Conservation (phyloP, 768 basidiomycete species). For the Boletales sp. region DNA sequence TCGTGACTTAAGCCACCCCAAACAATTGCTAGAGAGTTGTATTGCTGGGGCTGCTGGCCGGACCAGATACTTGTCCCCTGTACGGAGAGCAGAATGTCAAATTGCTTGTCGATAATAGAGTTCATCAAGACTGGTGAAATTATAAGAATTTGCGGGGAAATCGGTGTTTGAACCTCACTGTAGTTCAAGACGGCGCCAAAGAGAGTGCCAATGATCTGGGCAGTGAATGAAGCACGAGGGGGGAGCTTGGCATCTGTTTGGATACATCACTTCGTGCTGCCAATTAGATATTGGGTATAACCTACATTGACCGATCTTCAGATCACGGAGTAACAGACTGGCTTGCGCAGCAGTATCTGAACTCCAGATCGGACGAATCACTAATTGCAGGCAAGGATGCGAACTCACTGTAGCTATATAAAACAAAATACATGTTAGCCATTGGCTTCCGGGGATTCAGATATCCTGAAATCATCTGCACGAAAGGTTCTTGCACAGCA, state of each 20-base stretch:
- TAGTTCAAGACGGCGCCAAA: constrained; percentile 49
- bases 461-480: constrained; percentile 37
- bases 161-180: constrained; percentile 21
- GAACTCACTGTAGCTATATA: constrained; percentile 45
- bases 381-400: constrained; percentile 21
- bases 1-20: constrained; percentile 38
- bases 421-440: constrained; percentile 42
- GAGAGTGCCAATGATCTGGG: constrained; percentile 54
- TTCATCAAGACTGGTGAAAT: constrained; percentile 53
- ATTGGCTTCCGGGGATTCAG: constrained; percentile 36
- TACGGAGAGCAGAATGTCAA: constrained; percentile 47
- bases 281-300: background rate
- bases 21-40: constrained; percentile 33
- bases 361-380: constrained; percentile 34
- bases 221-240: constrained; percentile 59
- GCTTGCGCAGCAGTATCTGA: constrained; percentile 51
- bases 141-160: background rate
- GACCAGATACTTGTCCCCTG: constrained; percentile 46
- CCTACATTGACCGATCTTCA: constrained; percentile 41
- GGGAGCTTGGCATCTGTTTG: constrained; percentile 49
- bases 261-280: constrained; percentile 35
- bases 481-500: constrained; percentile 20
- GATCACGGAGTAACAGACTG: constrained; percentile 50
- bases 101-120: constrained; percentile 49
- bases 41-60: constrained; percentile 27